Base-by-base conservation (phyloP, 1,139 yeast genomes). In the Geotrichum phurueaensis region DNA sequence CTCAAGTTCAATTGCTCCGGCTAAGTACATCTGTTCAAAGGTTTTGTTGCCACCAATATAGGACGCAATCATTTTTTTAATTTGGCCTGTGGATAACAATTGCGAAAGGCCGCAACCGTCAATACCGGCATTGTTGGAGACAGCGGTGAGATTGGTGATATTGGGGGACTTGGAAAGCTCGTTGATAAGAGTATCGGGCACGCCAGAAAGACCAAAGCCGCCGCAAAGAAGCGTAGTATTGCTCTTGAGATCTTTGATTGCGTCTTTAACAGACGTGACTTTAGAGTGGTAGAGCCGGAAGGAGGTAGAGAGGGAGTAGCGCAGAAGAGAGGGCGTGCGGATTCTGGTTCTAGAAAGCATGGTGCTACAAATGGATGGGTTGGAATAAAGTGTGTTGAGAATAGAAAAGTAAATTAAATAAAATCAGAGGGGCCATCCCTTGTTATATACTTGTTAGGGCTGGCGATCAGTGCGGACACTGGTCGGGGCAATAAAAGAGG, bases 81-180 rank as follows among this genome's bases (percentile, higher is more conserved):
- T 76, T 68, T 80, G 83, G 47, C 81, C 81, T 18, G 76, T 69
- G 54, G 69, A 75, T 33, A 80, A 69, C 45, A 80, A 73, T 58
- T 76, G 74, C 31, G 78, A 76, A 22, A 80, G 71, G 4, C 84
- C 84, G 45, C 76, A 66, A 20, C 78, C 78, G 60, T 80, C 81
- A 20, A 78, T 70, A 9, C 83, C 83, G n/a, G 82, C 82, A 65
- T 80, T 80, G 69, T 80, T 80, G 27, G 83, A 79, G 1, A 79
- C 82, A 1, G 79, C 81, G 6, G 81, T 78, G 49, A 80, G 70
- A 62, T 76, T 71, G 20, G 65, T 69, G 54, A 80, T 70, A 0
- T 73, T 71, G 1, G 75, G 68, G 48, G 70, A 72, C 33, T 71
- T 65, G 25, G 71, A 66, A 49, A 80, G 69, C 43, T 76, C 82